Evolutionary conservation across 768 basidiomycete species (phyloP).

Genomic region (Boletus subparvulus): DNA sequence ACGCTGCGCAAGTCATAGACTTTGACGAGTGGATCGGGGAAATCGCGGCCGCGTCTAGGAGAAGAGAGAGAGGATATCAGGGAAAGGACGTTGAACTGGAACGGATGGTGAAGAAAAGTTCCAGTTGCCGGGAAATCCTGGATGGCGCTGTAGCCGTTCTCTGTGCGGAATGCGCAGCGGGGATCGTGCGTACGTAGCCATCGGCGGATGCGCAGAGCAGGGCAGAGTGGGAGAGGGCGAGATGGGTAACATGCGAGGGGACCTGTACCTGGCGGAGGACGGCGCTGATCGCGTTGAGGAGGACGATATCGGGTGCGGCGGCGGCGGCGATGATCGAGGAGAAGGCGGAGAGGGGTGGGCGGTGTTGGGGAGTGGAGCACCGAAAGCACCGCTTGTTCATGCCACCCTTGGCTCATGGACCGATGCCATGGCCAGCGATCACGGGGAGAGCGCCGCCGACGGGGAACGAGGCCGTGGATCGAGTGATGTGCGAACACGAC

Average conservation of each 20-base stretch:
- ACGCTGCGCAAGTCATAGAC: slow-evolving; percentile 94
- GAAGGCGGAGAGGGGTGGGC: slow-evolving; percentile 44
- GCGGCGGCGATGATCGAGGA: slow-evolving; percentile 67
- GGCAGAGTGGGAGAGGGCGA: slow-evolving; percentile 63
- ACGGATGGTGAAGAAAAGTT: slow-evolving; percentile 82
- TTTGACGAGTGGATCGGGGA: slow-evolving; percentile 90
- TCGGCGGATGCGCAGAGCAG: slow-evolving; percentile 72
- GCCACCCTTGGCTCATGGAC: slow-evolving; percentile 83
- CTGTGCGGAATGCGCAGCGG: slow-evolving; percentile 54
- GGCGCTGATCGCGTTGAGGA: slow-evolving; percentile 64
- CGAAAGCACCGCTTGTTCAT: slow-evolving; percentile 79
- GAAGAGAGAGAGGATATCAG: slow-evolving; percentile 10
- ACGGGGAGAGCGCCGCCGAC: slow-evolving; percentile 65
- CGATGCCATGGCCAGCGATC: slow-evolving; percentile 64
- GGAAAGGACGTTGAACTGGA: slow-evolving; percentile 70
- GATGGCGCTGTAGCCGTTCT: slow-evolving; percentile 53
- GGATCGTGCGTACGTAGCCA: slow-evolving; percentile 77
- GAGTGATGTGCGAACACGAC: slow-evolving; percentile 68
- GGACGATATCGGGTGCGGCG: too few relatives aligned
- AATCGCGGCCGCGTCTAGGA: slow-evolving; percentile 78
- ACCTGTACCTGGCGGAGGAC: slow-evolving; percentile 56
- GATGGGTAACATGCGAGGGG: slow-evolving; percentile 60
- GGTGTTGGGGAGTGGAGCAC: slow-evolving; percentile 42
- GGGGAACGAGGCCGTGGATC: slow-evolving; percentile 64
- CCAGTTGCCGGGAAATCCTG: slow-evolving; percentile 81